Evolutionary conservation across 495 filamentous ascomycete species (phyloP), one percentile per base, ranked within the genome.

Genomic region (Jackrogersella minutella): DNA sequence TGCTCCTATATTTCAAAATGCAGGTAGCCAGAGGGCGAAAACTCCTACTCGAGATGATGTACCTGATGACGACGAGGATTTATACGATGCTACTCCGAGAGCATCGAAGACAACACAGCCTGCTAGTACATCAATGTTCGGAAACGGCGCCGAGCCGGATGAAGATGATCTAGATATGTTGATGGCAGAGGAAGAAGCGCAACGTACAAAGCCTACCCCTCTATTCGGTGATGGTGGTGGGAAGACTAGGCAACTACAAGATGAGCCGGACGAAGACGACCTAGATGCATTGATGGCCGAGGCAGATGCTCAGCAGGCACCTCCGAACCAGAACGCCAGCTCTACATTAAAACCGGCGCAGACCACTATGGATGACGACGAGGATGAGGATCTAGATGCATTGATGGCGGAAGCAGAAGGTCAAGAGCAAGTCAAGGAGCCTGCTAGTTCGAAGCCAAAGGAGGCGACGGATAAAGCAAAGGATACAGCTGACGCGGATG

Each of bases 261-360:
- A 70, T 17, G 77, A 71, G 11, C 74, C 78, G 6, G 76, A 78
- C 13, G 80, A 83, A 10, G 83, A 85, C 43, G 82, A 85, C 16
- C 65, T 85, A n/a, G 83, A 85, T 51, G 82, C 81, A 2, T 58
- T 86, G 41, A 75, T 85, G 73, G 83, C 81, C 2, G 81, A 83
- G 61, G 72, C 72, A 7, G 82, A 82, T 58, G 74, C 75, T 8
- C 64, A 73, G 40, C 22, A 58, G 11, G 46, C 36, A 37, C 36
- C 71, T 5, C 49, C 37, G 5, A 53, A 14, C 1, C 39, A 66
- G 19, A 11, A 58, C 10, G 24, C 30, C 7, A 57, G 44, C 11
- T 6, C 10, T 16, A 65, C 62, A 17, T 31, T 66, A 6, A 70
- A 66, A n/a, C 43, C 43, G 3, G 53, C 17, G 17, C 30, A 47